Evolutionary conservation across 495 filamentous ascomycete genomes (phyloP).

Genomic region (Cladorrhinum samala): DNA sequence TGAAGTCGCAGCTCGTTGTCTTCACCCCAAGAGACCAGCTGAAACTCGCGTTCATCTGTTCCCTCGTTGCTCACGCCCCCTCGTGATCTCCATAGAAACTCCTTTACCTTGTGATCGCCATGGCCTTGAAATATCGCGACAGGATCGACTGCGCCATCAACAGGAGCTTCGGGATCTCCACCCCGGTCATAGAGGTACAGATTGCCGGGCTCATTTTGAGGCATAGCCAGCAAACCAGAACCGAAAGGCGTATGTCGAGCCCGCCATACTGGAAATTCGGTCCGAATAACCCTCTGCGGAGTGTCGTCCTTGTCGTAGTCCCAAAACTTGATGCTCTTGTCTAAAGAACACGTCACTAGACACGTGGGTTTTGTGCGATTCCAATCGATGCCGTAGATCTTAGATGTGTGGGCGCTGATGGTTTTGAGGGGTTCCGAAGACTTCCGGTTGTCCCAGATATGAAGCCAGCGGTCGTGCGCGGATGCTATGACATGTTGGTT

Average conservation of each 20-base stretch:
- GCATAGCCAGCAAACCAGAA: slow-evolving; percentile 82
- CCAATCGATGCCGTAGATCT: slow-evolving; percentile 96
- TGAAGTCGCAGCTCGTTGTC: slow-evolving; percentile 80
- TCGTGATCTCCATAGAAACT: slow-evolving; percentile 85
- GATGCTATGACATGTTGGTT: slow-evolving; percentile 80
- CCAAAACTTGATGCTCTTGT: slow-evolving; percentile 94
- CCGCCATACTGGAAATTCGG: slow-evolving; percentile 85
- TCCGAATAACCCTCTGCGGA: slow-evolving; percentile 68
- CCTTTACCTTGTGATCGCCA: slow-evolving; percentile 74
- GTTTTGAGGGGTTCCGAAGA: slow-evolving; percentile 72
- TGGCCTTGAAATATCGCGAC: slow-evolving; percentile 76
- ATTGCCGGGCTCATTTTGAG: slow-evolving; percentile 76
- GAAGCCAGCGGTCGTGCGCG: slow-evolving; percentile 77
- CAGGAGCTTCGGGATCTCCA: slow-evolving; percentile 31
- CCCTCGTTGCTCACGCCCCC: slow-evolving; percentile 60
- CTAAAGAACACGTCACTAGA: slow-evolving; percentile 81
- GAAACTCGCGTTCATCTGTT: slow-evolving; percentile 86
- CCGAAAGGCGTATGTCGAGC: slow-evolving; percentile 93
- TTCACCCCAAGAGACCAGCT: slow-evolving; percentile 87
- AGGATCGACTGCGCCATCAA: slow-evolving; percentile 46
- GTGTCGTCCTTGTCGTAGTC: slow-evolving; percentile 62
- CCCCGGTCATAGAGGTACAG: slow-evolving; percentile 82
- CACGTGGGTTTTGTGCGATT: slow-evolving; percentile 65
- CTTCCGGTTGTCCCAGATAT: slow-evolving; percentile 87
- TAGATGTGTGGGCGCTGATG: slow-evolving; percentile 86